A percentile compares a stretch with the other conserved stretches of the same genome.
Conservation (phyloP, 768 basidiomycete species). For the Naematelia aurantialba region DNA sequence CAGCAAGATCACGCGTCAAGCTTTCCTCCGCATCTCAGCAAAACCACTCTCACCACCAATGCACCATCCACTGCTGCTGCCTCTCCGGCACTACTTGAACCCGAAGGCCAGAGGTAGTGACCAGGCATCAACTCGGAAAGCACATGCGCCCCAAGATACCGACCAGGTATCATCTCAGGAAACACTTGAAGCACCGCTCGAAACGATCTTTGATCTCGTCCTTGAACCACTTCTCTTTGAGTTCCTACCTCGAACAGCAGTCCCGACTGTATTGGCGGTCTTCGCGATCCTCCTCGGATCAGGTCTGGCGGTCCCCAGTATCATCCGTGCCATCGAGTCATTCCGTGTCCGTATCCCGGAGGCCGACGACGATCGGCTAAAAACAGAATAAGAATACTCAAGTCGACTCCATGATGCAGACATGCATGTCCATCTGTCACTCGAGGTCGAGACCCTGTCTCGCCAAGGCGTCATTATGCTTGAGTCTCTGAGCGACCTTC, state of each 20-base stretch:
- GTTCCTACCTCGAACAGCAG: conserved; percentile 25
- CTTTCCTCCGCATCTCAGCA: conserved; percentile 5
- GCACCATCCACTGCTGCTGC: conserved; percentile 4
- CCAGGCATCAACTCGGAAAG: too few relatives aligned
- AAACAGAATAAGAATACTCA: background rate
- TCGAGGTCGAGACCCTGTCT: background rate
- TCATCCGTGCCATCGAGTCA: conserved; percentile 8
- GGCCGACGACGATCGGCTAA: background rate
- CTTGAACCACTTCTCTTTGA: conserved; percentile 31
- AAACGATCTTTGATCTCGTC: conserved; percentile 14
- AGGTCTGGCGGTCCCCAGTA: conserved; percentile 12
- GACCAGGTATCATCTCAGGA: background rate
- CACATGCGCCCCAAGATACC: too few relatives aligned
- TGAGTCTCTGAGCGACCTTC: background rate
- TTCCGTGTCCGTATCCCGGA: background rate
- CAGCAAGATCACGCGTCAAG: background rate
- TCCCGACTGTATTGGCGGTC: conserved; percentile 22
- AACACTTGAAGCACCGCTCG: background rate
- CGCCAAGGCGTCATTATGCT: background rate
- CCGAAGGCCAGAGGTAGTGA: too few relatives aligned
- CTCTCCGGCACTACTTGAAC: too few relatives aligned
- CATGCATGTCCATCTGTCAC: background rate
- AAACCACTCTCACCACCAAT: conserved; percentile 1
- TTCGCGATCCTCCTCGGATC: conserved; percentile 11
- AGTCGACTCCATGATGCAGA: background rate